Evolutionary conservation across 352 stramenopile species (phyloP), one percentile per base, ranked within the genome.

Genomic region (Globisporangium nagaii): DNA sequence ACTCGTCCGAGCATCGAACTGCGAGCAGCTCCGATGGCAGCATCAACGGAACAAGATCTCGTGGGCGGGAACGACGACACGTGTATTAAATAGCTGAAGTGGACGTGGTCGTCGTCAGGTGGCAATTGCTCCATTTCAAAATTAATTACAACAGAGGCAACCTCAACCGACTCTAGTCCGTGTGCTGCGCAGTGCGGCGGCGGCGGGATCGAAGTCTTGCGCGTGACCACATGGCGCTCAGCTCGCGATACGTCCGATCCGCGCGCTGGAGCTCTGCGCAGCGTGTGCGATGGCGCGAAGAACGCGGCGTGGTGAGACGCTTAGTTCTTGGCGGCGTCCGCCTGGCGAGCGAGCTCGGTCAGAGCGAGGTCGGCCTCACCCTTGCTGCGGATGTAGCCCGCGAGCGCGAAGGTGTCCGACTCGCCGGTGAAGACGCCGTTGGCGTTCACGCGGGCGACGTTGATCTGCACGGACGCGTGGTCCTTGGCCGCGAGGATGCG

Each of bases 401-500:
- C 88, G 64, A 99, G 80, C 65, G 89, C 90, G 73, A 95, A 98
- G 40, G 92, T 84, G 66, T 97, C 95, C 61, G 84, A 96, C 67
- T 98, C 95, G 58, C 96, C 96, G 53, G 95, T 98, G 79, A 96
- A 98, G 60, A 98, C 70, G 65, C 96, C 96, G 72, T 96, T 87
- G 58, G 95, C 93, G 77, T 99, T 97, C 50, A 99, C 91, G 75
- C 98, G 96, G 63, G 73, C 96, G 60, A 99, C 93, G 83, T 98
- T 98, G 75, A 99, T 98, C 75, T 99, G 96, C 67, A 98, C 91
- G 54, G 95, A 96, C 50, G 93, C 85, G 77, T 98, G 93, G 79
- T 99, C 96, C 88, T 99, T 98, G 63, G 96, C 95, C 69, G 90
- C 80, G 44, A 99, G 90, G 65, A 99, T 95, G 79, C 96, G 90